Base-by-base conservation (phyloP, 1,139 yeast species). In the Magnusiomyces magnusii region DNA sequence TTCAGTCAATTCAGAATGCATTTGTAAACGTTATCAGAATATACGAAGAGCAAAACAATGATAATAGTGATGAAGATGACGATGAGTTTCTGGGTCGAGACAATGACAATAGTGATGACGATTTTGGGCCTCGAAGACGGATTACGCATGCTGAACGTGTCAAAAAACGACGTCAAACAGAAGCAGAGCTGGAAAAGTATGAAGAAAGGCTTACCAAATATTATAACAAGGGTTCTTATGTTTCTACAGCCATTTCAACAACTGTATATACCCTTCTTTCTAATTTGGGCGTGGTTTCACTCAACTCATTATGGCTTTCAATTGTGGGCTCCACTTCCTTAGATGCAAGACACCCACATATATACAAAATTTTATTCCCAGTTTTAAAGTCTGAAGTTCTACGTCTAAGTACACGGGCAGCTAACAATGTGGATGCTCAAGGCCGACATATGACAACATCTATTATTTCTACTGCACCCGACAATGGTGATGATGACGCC, bases 241-340 rank as follows among this genome's bases (percentile, higher is more conserved):
- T 89, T 2, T 78, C 84, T 36, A 83, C 91, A 7, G 87, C 98
- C 0, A 79, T 87, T 2, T 81, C 97, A 0, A 81, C 90, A 17
- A 89, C 89, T 61, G 78, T 89, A 2, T 93, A 93, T 72, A 85
- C 96, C 0, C 75, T 93, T 56, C 73, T 92, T 28, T 84, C 97
- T 0, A 78, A 86, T 19, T 82, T 93, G 55, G 97, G 91, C 60
- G 93, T 88, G 67, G 86, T 90, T 1, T 77, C 81, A 61, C 75
- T 85, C 27, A 87, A 85, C 36, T 79, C 77, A 62, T 74, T 95
- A 56, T 95, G 99, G 99, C 76, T 91, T 5, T 82, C 97, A 0
- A 86, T 93, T 1, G 81, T 93, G 10, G 99, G 99, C 0, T 84
- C 95, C 1, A 85, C 96, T 0, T 86, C 97, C 0, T 74, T 91